Conservation (phyloP, 768 basidiomycete species). For the Boletus coccyginus region DNA sequence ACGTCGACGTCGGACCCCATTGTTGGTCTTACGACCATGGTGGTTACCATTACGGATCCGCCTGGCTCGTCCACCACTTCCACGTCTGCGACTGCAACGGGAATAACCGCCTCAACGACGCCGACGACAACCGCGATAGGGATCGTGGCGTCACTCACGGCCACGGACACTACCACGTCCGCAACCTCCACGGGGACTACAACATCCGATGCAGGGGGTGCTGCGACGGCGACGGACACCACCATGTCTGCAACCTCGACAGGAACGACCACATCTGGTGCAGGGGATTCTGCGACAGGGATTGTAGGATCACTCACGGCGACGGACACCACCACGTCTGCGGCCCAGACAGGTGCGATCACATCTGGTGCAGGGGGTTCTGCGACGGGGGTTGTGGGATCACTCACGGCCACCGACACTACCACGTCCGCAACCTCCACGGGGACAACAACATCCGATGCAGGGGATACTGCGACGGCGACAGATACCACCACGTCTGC, state of each 20-base stretch:
- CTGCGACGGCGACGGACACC: not conserved
- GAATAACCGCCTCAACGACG: not conserved
- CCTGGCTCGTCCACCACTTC: not conserved
- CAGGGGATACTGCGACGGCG: not conserved
- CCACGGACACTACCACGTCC: not conserved
- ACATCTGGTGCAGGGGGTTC: not conserved
- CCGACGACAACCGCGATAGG: not conserved
- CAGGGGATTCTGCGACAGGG: not conserved
- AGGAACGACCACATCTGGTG: not conserved
- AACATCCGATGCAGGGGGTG: not conserved
- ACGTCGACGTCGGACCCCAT: not conserved
- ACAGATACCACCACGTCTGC: no score
- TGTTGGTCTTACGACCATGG: not conserved
- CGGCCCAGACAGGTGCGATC: not conserved
- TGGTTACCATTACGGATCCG: not conserved
- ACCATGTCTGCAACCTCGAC: not conserved
- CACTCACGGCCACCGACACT: not conserved
- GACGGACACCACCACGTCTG: not conserved
- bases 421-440: not conserved
- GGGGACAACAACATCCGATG: not conserved
- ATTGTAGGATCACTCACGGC: not conserved
- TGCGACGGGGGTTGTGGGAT: not conserved
- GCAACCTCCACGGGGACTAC: not conserved
- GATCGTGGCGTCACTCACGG: conserved; percentile 2
- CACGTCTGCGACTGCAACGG: not conserved